These are phyloP conservation scores for Coniferiporia sulphurascens DNA, from an alignment of 1,284 basidiomycete genomes.

Conservation along the genomic window DNA sequence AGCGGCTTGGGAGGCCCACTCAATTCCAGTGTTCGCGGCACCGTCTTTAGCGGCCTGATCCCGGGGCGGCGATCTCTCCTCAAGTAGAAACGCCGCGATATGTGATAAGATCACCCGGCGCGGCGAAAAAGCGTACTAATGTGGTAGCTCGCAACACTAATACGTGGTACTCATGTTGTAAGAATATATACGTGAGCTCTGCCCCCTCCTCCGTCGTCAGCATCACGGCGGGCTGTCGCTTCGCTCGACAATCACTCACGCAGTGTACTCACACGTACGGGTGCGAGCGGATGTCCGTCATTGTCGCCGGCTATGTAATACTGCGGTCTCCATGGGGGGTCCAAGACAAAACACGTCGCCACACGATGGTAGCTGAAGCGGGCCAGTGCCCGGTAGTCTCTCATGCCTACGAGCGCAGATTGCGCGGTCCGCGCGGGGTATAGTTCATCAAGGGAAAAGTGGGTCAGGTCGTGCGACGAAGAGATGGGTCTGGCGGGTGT, in stretches of 20 bases:
- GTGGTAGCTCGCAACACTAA: slow-evolving; percentile 1
- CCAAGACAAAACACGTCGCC: neutral
- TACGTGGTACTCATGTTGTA: neutral
- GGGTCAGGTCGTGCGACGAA: slow-evolving; percentile 14
- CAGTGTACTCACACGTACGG: neutral
- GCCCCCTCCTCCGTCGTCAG: neutral
- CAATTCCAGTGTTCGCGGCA: neutral
- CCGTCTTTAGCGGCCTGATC: neutral
- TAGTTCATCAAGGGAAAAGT: slow-evolving; percentile 9
- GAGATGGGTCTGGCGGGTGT: slow-evolving; percentile 12
- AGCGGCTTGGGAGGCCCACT: neutral
- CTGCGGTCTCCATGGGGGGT: neutral
- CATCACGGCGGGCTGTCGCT: neutral
- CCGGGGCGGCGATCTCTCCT: neutral
- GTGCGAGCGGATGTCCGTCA: slow-evolving; percentile 1
- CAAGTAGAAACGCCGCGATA: neutral
- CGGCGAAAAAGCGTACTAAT: slow-evolving; percentile 5
- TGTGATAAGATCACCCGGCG: slow-evolving; percentile 8
- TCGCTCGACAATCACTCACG: neutral
- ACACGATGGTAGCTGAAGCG: neutral
- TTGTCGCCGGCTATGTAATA: slow-evolving; percentile 4
- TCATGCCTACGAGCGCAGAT: neutral
- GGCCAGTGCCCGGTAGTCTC: neutral
- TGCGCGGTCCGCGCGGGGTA: neutral
- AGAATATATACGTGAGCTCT: neutral